Evolutionary conservation across 1,284 basidiomycete genomes (phyloP).

Genomic region (Fistulinella cinereoalba): DNA sequence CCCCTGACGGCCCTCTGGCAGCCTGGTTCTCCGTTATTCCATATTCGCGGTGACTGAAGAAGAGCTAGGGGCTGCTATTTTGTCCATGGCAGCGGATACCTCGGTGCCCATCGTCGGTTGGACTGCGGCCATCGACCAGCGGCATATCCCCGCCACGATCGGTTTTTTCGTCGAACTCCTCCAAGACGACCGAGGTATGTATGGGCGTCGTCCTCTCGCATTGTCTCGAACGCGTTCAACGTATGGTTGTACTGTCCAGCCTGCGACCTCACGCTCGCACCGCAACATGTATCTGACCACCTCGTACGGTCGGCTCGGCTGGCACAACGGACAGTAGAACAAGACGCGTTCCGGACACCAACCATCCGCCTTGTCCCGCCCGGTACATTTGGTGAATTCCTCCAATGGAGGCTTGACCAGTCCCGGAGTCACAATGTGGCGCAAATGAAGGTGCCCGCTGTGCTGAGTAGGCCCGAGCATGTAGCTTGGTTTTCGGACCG

Average conservation of each 20-base stretch:
- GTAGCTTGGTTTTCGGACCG: not conserved
- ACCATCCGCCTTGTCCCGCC: not conserved
- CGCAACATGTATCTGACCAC: not conserved
- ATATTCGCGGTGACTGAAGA: slow-evolving; percentile 14
- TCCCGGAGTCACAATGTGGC: not conserved
- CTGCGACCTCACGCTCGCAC: not conserved
- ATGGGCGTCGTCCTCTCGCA: not conserved
- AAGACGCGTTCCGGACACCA: not conserved
- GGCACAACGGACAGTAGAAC: no score
- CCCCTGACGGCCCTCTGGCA: not conserved
- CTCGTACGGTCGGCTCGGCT: not conserved
- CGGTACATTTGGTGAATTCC: not conserved
- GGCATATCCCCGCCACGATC: slow-evolving; percentile 9
- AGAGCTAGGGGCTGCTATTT: slow-evolving; percentile 10
- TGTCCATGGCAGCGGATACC: not conserved
- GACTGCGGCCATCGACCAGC: slow-evolving; percentile 16
- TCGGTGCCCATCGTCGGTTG: slow-evolving; percentile 14
- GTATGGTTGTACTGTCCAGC: not conserved
- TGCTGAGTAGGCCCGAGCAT: not conserved
- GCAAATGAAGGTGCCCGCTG: not conserved
- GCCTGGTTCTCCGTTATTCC: slow-evolving; percentile 10
- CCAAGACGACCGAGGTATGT: slow-evolving; percentile 5
- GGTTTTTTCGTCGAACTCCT: slow-evolving; percentile 23
- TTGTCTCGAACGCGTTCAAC: not conserved
- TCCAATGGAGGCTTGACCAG: not conserved